phyloP scores from a whole-genome alignment of 169 alveolate species.

The Perkinsus chesapeaki region DNA sequence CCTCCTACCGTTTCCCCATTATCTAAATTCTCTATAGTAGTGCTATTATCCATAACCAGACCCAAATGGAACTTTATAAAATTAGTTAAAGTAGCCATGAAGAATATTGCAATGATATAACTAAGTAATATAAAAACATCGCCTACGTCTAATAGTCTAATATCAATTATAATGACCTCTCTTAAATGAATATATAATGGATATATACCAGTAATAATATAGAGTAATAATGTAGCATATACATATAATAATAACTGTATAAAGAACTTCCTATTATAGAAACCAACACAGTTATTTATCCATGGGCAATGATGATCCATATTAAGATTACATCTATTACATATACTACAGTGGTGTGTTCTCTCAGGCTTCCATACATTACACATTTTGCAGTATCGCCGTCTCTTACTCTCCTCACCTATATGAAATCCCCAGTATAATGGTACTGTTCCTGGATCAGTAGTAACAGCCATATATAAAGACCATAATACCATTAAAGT shows the following conservation, averaged over 20 bases:
- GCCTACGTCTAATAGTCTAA: not conserved
- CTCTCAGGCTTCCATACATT: slow-evolving; percentile 97
- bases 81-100: slow-evolving; percentile 64
- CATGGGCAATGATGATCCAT: slow-evolving; percentile 99
- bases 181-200: not conserved
- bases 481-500: not conserved
- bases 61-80: slow-evolving; percentile 67
- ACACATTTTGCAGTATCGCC: slow-evolving; percentile 91
- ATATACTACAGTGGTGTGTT: slow-evolving; percentile 94
- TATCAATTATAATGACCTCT: not conserved
- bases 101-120: slow-evolving; percentile 40
- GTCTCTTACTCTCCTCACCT: slow-evolving; percentile 87
- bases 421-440: slow-evolving; percentile 85
- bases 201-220: not conserved
- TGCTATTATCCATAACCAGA: slow-evolving; percentile 46
- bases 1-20: too few relatives aligned
- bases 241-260: slow-evolving; percentile 83
- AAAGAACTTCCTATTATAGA: slow-evolving; percentile 88
- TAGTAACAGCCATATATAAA: slow-evolving; percentile 12
- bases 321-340: slow-evolving; percentile 82
- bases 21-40: slow-evolving; percentile 75
- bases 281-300: slow-evolving; percentile 95
- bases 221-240: slow-evolving; percentile 38
- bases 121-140: slow-evolving; percentile 4
- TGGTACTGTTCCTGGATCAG: slow-evolving; percentile 91